Base-by-base conservation (phyloP, 2,329 filamentous ascomycete species). In the Didymella keratinophila region DNA sequence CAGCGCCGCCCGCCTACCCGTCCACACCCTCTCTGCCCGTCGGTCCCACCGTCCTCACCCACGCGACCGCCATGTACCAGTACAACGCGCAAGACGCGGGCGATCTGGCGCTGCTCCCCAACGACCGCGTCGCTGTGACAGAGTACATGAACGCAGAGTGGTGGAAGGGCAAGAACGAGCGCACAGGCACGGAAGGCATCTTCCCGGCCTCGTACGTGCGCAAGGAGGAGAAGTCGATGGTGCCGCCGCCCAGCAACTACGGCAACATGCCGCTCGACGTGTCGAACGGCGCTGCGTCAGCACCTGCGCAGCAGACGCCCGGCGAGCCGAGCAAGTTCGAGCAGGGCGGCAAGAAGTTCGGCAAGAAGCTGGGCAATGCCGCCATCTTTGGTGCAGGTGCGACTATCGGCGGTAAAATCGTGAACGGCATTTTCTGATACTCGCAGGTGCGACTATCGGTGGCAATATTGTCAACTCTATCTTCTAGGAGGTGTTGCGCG, bases 121-220 rank as follows among this genome's bases (percentile, higher is more conserved):
- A 93, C 73, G 94, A 98, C 79, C 83, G 84, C 64, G 83, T 98
- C 67, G 85, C 87, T 58, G 90, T 98, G 21, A 86, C 87, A 65
- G 92, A 97, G 79, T 93, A 96, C 81, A 95, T 97, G 89, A 98
- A 98, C 79, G 87, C 89, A 62, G 93, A 98, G 78, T 98, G 94
- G 94, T 97, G 93, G 92, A 89, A 92, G 83, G 94, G 94, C 67
- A 87, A 86, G 68, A 97, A 96, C 78, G 82, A 89, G 71, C 87
- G 92, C 52, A 96, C 93, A 9, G 89, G 89, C 55, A 81, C 86
- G 66, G 92, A 96, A 79, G 94, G 94, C 69, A 97, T 98, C 76
- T 98, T 98, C 84, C 94, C 94, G n/a, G 87, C 89, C 68, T 92
- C 86, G 76, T 98, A 98, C 75, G 93, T 96, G 48, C 84, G 82